Base-by-base conservation (phyloP, 306 rosid species). In the Albizia julibrissin region DNA sequence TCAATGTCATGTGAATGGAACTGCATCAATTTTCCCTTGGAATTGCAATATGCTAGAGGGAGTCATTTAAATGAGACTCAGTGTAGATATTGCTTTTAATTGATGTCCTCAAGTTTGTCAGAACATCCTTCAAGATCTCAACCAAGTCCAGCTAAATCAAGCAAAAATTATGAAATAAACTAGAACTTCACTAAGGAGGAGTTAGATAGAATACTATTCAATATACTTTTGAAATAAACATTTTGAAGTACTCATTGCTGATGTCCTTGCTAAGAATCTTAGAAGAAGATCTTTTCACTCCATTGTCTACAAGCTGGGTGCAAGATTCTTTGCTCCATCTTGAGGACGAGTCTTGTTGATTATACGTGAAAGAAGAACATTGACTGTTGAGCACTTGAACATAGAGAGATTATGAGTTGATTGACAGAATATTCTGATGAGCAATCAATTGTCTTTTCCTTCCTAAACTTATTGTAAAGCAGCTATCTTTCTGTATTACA, bases 1-100 rank as follows among this genome's bases (percentile, higher is more conserved):
- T 62, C 21, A 27, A 11, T 26, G 37, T 29, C 69, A 62, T 27
- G 10, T 29, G 39, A 62, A 29, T 64, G 69, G 34, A 6, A 27
- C 69, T 62, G 69, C 39, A 26, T 62, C n/a, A 29, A 64, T 64
- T 39, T 13, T 64, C 69, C 69, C 69, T 64, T 64, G 69, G 40
- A 2, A 64, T 10, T 29, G 3, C n/a, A 64, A 29, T 15, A 13
- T 64, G 69, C 69, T 14, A 14, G 39, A 14, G 69, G 33, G 67
- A 59, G 34, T 59, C 67, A 59, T 59, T 59, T 61, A 12, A 5
- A 13, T 4, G 33, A 61, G 37, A 26, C 68, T 26, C 19, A 24
- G 33, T 26, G 0, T 26, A 12, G 19, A 19, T 10, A 54, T 54
- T 22, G 16, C 66, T 24, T 22, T 24, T 10, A 10, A 3, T 59